Base-by-base conservation (phyloP, 805 yeast genomes). In the Kluyveromyces wickerhamii region DNA sequence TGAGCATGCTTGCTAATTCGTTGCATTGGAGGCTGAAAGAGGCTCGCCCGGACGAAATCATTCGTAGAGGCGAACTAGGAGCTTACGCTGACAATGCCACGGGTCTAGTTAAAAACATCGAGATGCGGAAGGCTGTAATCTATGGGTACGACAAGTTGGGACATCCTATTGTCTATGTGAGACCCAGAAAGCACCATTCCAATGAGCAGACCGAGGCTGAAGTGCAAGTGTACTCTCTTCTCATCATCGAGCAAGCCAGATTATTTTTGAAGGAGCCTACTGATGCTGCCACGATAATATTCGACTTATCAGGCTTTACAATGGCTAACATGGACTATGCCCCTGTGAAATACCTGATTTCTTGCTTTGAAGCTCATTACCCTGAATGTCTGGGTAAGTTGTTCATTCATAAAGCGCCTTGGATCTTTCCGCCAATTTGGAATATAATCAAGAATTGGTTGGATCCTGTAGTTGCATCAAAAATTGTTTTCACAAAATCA, bases 341-440 rank as follows among this genome's bases (percentile, higher is more conserved):
- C 3, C 86, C 96, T 4, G 94, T 92, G 40, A 88, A 88, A 62
- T 89, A 84, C 60, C 73, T 92, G 62, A 79, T 88, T 41, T 73
- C 77, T 36, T 81, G 88, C 41, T 87, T 92, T 59, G 97, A 92
- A 66, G 94, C 95, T 0, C 95, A 89, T 55, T 92, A 89, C 57
- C 98, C 98, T 1, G 98, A 92, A 61, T 79, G 85, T 26, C 69
- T 92, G 40, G 96, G 95, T 12, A 74, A 73, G 37, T 64, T 92
- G 35, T 71, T 86, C 45, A 81, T 92, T 41, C 95, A 86, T 63
- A 82, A 83, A 49, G 96, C 98, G 0, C 98, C 98, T 18, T 87
- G 96, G 97, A 75, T 92, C 36, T 92, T 92, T 64, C 76, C 83
- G 34, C 89, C 96, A 16, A 84, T 89, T 40, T 92, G 98, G 97